These are phyloP conservation scores for Fusarium acutatum DNA, from an alignment of 2,329 filamentous ascomycete genomes.

Conservation along the genomic window DNA sequence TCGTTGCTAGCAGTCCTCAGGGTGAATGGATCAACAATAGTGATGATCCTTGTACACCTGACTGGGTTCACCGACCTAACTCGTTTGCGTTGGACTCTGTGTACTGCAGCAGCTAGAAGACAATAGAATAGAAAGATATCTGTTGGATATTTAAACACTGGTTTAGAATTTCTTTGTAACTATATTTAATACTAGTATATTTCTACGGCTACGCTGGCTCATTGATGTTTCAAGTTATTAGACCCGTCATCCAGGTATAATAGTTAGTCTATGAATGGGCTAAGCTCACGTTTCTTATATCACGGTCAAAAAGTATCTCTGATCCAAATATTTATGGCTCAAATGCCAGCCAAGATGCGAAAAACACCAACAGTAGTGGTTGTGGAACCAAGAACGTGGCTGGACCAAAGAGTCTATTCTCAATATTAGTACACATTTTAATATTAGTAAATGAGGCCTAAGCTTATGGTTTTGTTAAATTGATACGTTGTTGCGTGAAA, in stretches of 20 bases:
- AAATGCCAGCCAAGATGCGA: not conserved
- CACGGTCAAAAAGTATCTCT: not conserved
- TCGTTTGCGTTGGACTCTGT: not conserved
- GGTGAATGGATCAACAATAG: not conserved
- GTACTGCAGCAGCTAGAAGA: not conserved
- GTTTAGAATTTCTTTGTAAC: not conserved
- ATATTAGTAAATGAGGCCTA: rapidly evolving
- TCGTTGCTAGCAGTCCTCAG: constrained; percentile 9
- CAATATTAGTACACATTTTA: not conserved
- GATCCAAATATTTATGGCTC: not conserved
- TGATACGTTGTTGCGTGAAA: not conserved
- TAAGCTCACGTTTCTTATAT: not conserved
- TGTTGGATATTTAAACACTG: too few species aligned
- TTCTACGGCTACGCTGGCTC: rapidly evolving
- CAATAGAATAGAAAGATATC: rapidly evolving
- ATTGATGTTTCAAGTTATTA: too few species aligned
- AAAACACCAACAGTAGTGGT: not conserved
- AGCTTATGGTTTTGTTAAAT: not conserved
- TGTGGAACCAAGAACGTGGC: not conserved
- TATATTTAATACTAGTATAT: not conserved
- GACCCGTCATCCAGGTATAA: rapidly evolving
- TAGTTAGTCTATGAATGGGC: not conserved
- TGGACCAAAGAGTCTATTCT: not conserved
- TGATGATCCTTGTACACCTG: not conserved
- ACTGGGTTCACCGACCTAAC: not conserved